Evolutionary conservation across 306 rosid species (phyloP).

Genomic region (Trichosanthes truncata): DNA sequence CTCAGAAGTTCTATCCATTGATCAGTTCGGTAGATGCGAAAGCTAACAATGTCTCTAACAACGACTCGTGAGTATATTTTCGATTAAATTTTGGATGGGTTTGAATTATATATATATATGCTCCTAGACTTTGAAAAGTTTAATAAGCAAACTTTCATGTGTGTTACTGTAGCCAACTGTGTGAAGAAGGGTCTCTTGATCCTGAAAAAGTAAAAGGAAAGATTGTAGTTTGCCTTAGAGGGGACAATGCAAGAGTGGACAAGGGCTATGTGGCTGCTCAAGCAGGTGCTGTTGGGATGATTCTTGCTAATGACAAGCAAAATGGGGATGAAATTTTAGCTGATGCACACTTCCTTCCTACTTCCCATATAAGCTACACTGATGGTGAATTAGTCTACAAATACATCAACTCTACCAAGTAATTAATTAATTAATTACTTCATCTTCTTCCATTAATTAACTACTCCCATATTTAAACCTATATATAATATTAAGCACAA

Average conservation of each 20-base stretch:
- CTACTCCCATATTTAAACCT: neutral
- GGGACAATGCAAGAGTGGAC: neutral
- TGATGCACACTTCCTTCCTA: neutral
- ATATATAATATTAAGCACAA: too few relatives aligned
- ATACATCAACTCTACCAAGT: neutral
- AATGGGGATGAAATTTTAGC: neutral
- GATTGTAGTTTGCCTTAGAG: neutral
- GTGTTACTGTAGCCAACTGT: slow-evolving; percentile 19
- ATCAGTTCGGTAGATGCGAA: slow-evolving; percentile 24
- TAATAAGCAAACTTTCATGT: neutral
- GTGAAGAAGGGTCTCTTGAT: slow-evolving; percentile 17
- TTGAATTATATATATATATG: neutral
- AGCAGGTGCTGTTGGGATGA: slow-evolving; percentile 5
- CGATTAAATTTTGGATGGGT: neutral
- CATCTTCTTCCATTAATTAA: neutral
- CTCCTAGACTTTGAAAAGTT: too few relatives aligned
- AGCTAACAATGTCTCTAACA: neutral
- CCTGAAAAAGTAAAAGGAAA: neutral
- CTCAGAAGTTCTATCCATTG: slow-evolving; percentile 35
- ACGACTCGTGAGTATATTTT: slow-evolving; percentile 26
- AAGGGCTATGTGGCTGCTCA: neutral
- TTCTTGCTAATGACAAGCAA: neutral
- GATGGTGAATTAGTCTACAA: neutral
- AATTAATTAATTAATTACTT: neutral
- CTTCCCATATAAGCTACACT: neutral